Evolutionary conservation across 768 basidiomycete genomes (phyloP), one percentile per base, ranked within the genome.

Genomic region (Hypholoma fasciculare): DNA sequence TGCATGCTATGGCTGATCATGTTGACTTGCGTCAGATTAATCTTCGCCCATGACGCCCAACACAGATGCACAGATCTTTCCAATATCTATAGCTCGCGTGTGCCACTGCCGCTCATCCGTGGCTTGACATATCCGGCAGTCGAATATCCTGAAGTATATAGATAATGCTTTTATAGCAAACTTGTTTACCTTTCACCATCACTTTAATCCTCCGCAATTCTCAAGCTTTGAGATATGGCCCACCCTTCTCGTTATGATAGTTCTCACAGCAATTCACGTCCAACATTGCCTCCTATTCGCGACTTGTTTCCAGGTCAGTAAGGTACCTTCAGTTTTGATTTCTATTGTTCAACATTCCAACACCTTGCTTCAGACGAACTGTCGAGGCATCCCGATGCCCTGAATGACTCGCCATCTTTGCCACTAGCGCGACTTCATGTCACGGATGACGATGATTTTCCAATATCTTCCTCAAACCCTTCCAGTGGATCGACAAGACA

Each of bases 261-360:
- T 58, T 64, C 60, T 59, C 38, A 57, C 49, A 52, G 23, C 20
- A 23, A 59, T 56, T 36, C 59, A 36, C 82, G 87, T 44, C 85
- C 86, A 54, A 87, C 83, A 14, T 84, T 90, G 58, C 89, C 89
- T 40, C 80, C 87, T 48, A 89, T 90, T 55, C 84, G 86, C 50
- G 85, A 87, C 70, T 72, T 90, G 58, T 86, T 90, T 67, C 74
- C 81, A 77, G 82, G 89, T 86, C 30, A 37, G 65, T 44, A 23
- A 46, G 44, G 4, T 16, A 37, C 46, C 44, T 38, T 38, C 23
- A 46, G 55, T 36, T 50, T 2, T 14, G 17, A 50, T 20, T 49
- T 56, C 42, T 49, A 44, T 56, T 27, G 48, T 14, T 49, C 50
- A 49, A 54, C 48, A 37, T 61, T 44, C 42, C 37, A 38, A 51